phyloP scores from a whole-genome alignment of 108 stramenopile genomes.

The Schizochytrium sp. region DNA sequence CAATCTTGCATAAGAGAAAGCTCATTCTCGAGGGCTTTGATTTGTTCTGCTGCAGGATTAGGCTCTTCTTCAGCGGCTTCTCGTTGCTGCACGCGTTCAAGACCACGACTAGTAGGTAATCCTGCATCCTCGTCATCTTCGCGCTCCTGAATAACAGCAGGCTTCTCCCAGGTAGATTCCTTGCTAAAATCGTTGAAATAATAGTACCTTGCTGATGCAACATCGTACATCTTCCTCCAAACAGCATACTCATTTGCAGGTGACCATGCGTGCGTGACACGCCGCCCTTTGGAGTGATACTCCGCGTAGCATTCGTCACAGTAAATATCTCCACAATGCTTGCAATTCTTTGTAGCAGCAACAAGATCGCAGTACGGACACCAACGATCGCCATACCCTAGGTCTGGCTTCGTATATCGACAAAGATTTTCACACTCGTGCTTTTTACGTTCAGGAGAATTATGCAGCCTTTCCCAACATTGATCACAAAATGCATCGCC shows the following conservation, averaged over 20 bases:
- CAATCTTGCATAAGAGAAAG: constrained; percentile 35
- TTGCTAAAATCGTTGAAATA: constrained; percentile 16
- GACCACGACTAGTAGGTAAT: not conserved
- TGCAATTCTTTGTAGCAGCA: constrained; percentile 36
- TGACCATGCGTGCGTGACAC: not conserved
- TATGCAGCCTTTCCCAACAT: constrained; percentile 12
- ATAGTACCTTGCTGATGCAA: not conserved
- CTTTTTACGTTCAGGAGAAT: not conserved
- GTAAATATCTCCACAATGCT: constrained; percentile 24
- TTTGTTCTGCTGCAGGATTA: not conserved
- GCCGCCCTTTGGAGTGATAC: constrained; percentile 10
- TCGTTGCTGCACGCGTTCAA: not conserved
- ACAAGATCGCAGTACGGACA: constrained; percentile 44
- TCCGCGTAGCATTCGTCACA: constrained; percentile 49
- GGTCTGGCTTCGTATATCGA: not conserved
- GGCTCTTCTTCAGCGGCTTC: not conserved
- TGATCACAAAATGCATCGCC: constrained; percentile 23
- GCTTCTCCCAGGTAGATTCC: constrained; percentile 50
- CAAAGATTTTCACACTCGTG: not conserved
- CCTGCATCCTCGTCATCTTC: constrained; percentile 23
- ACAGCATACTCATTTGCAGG: constrained; percentile 29
- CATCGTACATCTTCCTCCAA: constrained; percentile 57
- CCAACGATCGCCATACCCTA: constrained; percentile 35
- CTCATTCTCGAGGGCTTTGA: constrained; percentile 23
- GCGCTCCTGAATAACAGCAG: not conserved